Evolutionary conservation across 768 basidiomycete genomes (phyloP), one percentile per base, ranked within the genome.

Genomic region (Tremella fuciformis): DNA sequence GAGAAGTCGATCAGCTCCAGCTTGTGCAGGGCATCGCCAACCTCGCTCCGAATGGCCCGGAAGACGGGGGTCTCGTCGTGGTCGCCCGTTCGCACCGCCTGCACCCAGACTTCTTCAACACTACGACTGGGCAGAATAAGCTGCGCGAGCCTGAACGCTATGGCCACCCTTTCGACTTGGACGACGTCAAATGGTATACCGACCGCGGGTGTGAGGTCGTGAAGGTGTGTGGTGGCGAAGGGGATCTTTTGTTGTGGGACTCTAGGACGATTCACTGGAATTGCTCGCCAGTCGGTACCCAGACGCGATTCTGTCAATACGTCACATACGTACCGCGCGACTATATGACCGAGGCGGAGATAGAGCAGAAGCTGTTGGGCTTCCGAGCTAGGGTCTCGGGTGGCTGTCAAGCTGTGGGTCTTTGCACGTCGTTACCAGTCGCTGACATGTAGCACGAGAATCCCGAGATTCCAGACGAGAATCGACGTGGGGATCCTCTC

Each of bases 241-340:
- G 76, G 13, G 76, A 75, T 47, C 58, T 77, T 21, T 63, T 77
- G 22, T 54, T 77, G 1, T 78, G 76, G 72, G 69, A 76, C 40
- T 59, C 58, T 16, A 9, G 58, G 24, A 59, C 58, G 25, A 55
- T 59, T 18, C 58, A 59, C 39, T 59, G 58, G 58, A 59, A 59
- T 25, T 38, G 34, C 22, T 37, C 26, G 11, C 58, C 58, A 8
- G 13, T 39, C 26, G 58, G 58, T 9, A 19, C 21, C 15, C 51
- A 59, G 53, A 59, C 58, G 0, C 22, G 58, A 15, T 59, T 59
- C 53, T 55, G 49, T 1, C 44, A 49, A 13, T 63, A 63, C 37
- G 62, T 63, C 8, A 50, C 61, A n/a, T 63, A 63, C 39, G 48
- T 38, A 13, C 62, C 62, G 13, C 46, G 50, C 34, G 13, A 19